A percentile compares a stretch with the other conserved stretches of the same genome.
Conservation (phyloP, 1,284 basidiomycete species). For the Cutaneotrichosporon cyanovorans region DNA sequence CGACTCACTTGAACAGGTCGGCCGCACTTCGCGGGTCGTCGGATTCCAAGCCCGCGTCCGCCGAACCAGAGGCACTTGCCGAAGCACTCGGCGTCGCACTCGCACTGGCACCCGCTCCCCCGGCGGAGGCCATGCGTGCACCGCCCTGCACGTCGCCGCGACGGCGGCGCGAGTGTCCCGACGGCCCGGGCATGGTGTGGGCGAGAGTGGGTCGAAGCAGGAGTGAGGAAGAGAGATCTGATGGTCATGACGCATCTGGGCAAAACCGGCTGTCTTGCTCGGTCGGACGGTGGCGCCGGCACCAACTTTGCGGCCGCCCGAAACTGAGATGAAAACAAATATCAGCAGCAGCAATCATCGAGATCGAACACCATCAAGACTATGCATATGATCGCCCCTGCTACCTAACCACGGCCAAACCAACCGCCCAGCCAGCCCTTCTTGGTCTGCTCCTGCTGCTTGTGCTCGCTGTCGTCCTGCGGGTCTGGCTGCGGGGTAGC, state of each 20-base stretch:
- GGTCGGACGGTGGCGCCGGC: neutral
- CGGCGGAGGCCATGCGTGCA: neutral
- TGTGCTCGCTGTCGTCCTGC: constrained; percentile 10
- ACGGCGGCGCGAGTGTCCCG: constrained; percentile 7
- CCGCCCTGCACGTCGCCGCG: constrained; percentile 2
- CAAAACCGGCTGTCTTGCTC: too few relatives aligned
- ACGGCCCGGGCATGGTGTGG: constrained; percentile 6
- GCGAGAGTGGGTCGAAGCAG: neutral
- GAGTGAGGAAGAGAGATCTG: neutral
- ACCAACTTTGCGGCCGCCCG: neutral
- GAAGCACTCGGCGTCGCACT: neutral
- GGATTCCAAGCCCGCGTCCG: neutral
- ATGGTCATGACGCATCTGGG: neutral
- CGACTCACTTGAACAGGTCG: constrained; percentile 10
- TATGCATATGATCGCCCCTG: too few relatives aligned
- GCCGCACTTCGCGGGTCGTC: neutral
- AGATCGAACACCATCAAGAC: too few relatives aligned
- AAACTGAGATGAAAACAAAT: too few relatives aligned
- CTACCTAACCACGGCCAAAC: constrained; percentile 28
- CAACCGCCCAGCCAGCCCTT: constrained; percentile 45
- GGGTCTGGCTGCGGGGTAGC: constrained; percentile 23
- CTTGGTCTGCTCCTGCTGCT: constrained; percentile 8
- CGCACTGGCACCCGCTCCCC: neutral
- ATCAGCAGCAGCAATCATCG: too few relatives aligned
- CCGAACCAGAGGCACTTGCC: neutral